phyloP scores from a whole-genome alignment of 1,284 basidiomycete genomes.

The Ceratobasidium sp. region DNA sequence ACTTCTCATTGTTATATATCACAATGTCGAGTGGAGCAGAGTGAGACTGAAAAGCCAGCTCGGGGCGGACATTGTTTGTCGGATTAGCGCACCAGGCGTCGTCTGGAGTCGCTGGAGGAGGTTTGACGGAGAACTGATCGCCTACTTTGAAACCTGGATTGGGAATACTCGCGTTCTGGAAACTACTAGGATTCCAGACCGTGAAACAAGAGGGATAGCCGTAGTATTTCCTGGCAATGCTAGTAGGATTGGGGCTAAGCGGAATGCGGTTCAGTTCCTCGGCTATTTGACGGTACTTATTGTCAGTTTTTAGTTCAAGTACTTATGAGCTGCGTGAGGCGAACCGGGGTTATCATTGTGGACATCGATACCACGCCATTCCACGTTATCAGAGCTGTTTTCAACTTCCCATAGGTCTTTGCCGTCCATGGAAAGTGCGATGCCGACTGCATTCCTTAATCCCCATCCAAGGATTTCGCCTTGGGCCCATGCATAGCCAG shows the following conservation, averaged over 20 bases:
- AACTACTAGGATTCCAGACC: slow-evolving; percentile 12
- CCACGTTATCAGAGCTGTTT: slow-evolving; percentile 53
- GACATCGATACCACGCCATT: slow-evolving; percentile 23
- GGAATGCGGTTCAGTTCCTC: slow-evolving; percentile 35
- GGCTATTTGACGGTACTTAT: background rate
- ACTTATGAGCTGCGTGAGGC: background rate
- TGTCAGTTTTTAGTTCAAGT: background rate
- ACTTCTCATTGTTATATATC: slow-evolving; percentile 24
- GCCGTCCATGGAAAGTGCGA: slow-evolving; percentile 52
- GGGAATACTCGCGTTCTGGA: background rate
- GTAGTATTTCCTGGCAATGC: slow-evolving; percentile 7
- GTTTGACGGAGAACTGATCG: slow-evolving; percentile 29
- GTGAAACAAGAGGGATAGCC: slow-evolving; percentile 39
- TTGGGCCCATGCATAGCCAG: slow-evolving; percentile 49
- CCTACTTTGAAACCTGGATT: slow-evolving; percentile 7
- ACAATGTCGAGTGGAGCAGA: slow-evolving; percentile 33
- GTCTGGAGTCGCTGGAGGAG: background rate
- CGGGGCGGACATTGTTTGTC: slow-evolving; percentile 15
- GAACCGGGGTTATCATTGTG: slow-evolving; percentile 35
- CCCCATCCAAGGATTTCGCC: slow-evolving; percentile 58
- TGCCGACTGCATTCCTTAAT: slow-evolving; percentile 59
- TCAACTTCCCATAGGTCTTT: slow-evolving; percentile 56
- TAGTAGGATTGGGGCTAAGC: background rate
- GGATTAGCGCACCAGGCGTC: slow-evolving; percentile 36
- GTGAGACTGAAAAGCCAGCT: slow-evolving; percentile 17